These are phyloP conservation scores for Centrapalus pauciflorus DNA, from an alignment of 129 eudicot genomes.

Conservation along the genomic window DNA sequence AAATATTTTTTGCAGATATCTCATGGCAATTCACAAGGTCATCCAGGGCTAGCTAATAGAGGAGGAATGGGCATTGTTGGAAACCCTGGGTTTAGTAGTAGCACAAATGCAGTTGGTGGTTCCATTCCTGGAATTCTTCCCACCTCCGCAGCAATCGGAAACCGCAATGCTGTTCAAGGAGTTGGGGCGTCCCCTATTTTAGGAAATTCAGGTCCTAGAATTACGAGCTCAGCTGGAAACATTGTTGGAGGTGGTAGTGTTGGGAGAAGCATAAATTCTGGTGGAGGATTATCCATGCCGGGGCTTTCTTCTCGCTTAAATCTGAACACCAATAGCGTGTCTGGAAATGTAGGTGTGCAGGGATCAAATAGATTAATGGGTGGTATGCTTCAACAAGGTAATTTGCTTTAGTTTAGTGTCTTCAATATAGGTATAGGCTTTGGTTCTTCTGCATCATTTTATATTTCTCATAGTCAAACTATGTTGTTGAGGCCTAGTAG, in stretches of 20 bases:
- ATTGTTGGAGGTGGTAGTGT: constrained; percentile 74
- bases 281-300: constrained; percentile 79
- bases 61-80: constrained; percentile 90
- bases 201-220: constrained; percentile 73
- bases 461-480: background rate
- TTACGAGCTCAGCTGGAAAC: constrained; percentile 64
- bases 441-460: background rate
- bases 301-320: constrained; percentile 83
- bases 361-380: constrained; percentile 88
- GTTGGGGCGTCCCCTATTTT: constrained; percentile 68
- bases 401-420: background rate
- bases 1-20: constrained; percentile 49
- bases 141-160: constrained; percentile 73
- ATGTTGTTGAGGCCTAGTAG: background rate
- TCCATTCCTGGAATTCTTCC: constrained; percentile 89
- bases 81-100: constrained; percentile 67
- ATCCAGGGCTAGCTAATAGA: constrained; percentile 78
- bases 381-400: constrained; percentile 98
- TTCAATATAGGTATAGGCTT: background rate
- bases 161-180: constrained; percentile 66
- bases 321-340: constrained; percentile 56
- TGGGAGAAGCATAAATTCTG: constrained; percentile 74
- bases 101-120: constrained; percentile 69
- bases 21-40: constrained; percentile 68
- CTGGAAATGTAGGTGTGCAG: constrained; percentile 73